phyloP scores from a whole-genome alignment of 2,329 filamentous ascomycete species.

The Golovinomyces cichoracearum region DNA sequence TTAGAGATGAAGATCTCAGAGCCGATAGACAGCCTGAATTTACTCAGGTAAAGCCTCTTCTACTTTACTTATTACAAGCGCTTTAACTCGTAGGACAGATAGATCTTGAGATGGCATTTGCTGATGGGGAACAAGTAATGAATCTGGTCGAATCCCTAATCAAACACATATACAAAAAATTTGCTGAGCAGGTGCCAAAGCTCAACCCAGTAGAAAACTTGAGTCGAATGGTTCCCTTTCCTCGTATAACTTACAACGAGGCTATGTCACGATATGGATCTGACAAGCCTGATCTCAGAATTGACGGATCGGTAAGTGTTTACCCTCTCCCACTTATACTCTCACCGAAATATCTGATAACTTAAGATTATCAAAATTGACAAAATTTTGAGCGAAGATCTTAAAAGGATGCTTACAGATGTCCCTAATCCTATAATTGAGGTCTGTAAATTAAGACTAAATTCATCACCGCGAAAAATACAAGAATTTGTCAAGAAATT shows the following conservation, averaged over 20 bases:
- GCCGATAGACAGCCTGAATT: constrained; percentile 92
- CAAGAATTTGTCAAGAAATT: constrained; percentile 39
- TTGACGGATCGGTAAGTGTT: constrained; percentile 32
- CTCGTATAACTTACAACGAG: constrained; percentile 37
- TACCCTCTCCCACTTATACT: neutral
- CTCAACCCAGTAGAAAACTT: neutral
- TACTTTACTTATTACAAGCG: constrained; percentile 1
- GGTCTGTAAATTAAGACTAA: constrained; percentile 39
- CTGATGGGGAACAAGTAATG: constrained; percentile 46
- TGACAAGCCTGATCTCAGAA: constrained; percentile 77
- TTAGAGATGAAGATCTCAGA: constrained; percentile 77
- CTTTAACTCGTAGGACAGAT: constrained; percentile 24
- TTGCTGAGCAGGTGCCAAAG: constrained; percentile 2
- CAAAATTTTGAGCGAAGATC: constrained; percentile 32
- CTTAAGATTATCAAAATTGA: constrained; percentile 39
- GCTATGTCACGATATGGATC: constrained; percentile 61
- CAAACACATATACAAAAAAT: constrained; percentile 7
- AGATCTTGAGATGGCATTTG: constrained; percentile 84
- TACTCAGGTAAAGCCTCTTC: constrained; percentile 38
- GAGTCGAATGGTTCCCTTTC: constrained; percentile 5
- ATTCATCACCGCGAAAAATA: constrained; percentile 25
- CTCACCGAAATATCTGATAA: constrained; percentile 8
- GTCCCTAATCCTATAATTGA: constrained; percentile 47
- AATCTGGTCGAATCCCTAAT: constrained; percentile 12
- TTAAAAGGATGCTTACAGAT: constrained; percentile 49